phyloP scores from a whole-genome alignment of 2,329 filamentous ascomycete genomes.

The Ophiobolus disseminans region DNA sequence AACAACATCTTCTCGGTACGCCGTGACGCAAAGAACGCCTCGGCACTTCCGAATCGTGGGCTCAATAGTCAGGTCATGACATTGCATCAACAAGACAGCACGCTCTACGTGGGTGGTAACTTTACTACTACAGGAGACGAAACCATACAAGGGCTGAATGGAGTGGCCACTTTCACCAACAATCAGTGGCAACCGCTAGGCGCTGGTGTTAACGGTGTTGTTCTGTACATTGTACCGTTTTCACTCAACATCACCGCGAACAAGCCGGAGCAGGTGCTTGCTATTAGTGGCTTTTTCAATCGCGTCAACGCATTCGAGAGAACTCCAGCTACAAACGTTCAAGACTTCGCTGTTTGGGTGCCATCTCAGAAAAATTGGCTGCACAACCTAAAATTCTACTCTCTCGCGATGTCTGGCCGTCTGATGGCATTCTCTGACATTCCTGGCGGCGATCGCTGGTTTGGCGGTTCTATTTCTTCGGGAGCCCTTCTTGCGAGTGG shows the following conservation, averaged over 20 bases:
- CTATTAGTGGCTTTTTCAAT: conserved; percentile 81
- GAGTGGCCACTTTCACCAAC: conserved; percentile 75
- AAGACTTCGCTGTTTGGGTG: conserved; percentile 91
- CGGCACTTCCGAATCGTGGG: conserved; percentile 71
- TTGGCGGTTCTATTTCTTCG: conserved; percentile 83
- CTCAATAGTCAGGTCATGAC: conserved; percentile 80
- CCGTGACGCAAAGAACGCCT: conserved; percentile 63
- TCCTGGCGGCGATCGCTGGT: conserved; percentile 67
- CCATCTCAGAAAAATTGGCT: conserved; percentile 87
- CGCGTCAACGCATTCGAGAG: conserved; percentile 72
- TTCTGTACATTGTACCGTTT: conserved; percentile 77
- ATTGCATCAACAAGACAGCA: conserved; percentile 70
- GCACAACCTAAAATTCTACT: conserved; percentile 71
- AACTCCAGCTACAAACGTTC: conserved; percentile 66
- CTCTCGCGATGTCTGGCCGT: conserved; percentile 73
- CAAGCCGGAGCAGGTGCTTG: conserved; percentile 74
- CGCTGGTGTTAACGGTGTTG: conserved; percentile 81
- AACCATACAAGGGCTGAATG: conserved; percentile 69
- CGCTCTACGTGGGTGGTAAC: conserved; percentile 77
- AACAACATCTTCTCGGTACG: conserved; percentile 78
- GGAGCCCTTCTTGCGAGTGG: conserved; percentile 76
- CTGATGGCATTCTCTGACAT: conserved; percentile 75
- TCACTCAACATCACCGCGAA: conserved; percentile 76
- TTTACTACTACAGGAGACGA: conserved; percentile 77
- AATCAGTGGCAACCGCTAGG: conserved; percentile 81